Evolutionary conservation across 75 land plant genomes (phyloP), one percentile per base, ranked within the genome.

Genomic region (Sequoia sempervirens): DNA sequence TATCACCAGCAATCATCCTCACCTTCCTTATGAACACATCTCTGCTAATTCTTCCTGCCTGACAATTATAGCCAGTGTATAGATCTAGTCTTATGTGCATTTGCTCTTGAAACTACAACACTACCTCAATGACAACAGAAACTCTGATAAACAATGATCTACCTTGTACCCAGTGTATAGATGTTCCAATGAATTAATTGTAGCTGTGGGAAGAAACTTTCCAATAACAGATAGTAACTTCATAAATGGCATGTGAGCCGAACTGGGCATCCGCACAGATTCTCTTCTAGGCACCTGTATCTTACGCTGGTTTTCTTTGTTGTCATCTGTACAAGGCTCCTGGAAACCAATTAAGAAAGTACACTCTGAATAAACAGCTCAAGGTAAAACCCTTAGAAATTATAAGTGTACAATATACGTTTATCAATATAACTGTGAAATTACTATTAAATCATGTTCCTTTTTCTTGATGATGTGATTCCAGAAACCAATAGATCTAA

Each of bases 1-100:
- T 81, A 54, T 81, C 82, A 36, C 64, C 61, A 54, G 54, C 58
- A 81, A 81, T 53, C 61, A 53, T 52, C 50, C 82, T 81, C 38
- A 81, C 82, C 23, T 5, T 81, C 82, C 61, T 81, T 81, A 81
- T 53, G n/a, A 81, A 34, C 18, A 36, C 36, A 7, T 81, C 82
- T 81, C 30, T 81, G 36, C 64, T 52, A 81, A 81, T 81, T 81
- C 30, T 81, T 54, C 82, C 82, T 81, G 2, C 82, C 80, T 78
- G 47, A 43, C 46, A 43, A 45, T 78, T 26, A 78, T n/a, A 78
- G 30, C 20, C 80, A 78, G 80, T 11, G 47, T 45, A 78, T 78
- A 45, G 46, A 78, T 78, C 80, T 78, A n/a, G 45, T 26, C 28
- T 78, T 78, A 38, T 38, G 78, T n/a, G 47, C 47, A 43, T n/a